Conservation (phyloP, 129 eudicot genomes). For the Erigeron canadensis region DNA sequence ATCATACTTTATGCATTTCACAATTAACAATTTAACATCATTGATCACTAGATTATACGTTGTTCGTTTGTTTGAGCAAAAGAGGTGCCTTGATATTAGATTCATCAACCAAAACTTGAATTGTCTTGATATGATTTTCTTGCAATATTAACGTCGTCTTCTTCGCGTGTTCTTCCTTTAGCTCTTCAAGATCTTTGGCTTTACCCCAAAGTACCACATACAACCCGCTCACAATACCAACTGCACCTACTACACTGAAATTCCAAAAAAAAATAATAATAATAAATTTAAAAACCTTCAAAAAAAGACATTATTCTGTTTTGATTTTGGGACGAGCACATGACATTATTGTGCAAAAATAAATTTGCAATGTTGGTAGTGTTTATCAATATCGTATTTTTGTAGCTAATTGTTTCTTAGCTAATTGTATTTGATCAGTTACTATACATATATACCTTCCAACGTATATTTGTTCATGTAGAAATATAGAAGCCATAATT, state of each 20-base stretch:
- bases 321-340: background rate
- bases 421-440: too few species aligned
- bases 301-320: background rate
- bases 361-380: background rate
- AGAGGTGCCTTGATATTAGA: slow-evolving; percentile 60
- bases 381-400: too few species aligned
- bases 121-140: slow-evolving; percentile 23
- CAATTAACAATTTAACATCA: too few species aligned
- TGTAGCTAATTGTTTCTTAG: background rate
- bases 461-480: slow-evolving; percentile 54
- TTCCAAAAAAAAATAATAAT: background rate
- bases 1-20: slow-evolving; percentile 3
- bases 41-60: background rate
- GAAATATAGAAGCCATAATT: slow-evolving; percentile 53
- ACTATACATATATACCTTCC: too few species aligned
- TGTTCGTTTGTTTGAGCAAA: slow-evolving; percentile 30
- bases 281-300: background rate
- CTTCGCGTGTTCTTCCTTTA: slow-evolving; percentile 27
- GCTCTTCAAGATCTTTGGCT: slow-evolving; percentile 53
- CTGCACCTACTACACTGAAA: slow-evolving; percentile 57
- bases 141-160: slow-evolving; percentile 7
- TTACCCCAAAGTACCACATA: slow-evolving; percentile 79
- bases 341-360: background rate
- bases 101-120: slow-evolving; percentile 34
- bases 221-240: slow-evolving; percentile 60